Evolutionary conservation across 352 stramenopile genomes (phyloP).

Genomic region (Pythium aristosporum): DNA sequence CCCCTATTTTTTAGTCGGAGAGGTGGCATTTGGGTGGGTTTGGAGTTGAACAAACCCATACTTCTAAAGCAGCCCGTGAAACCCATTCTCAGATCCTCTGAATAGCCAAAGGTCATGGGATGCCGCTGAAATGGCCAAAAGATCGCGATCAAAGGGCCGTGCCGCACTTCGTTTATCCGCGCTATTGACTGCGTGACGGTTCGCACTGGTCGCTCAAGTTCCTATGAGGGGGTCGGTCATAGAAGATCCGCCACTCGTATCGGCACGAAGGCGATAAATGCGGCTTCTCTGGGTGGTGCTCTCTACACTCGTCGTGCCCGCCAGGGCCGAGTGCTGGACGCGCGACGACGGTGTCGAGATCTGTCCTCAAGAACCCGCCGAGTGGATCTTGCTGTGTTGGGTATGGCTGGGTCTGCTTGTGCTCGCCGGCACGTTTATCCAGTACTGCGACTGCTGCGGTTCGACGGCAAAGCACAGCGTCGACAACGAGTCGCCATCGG

Average conservation of each 20-base stretch:
- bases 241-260: neutral
- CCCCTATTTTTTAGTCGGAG: neutral
- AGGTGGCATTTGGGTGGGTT: neutral
- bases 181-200: conserved; percentile 18
- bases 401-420: conserved; percentile 66
- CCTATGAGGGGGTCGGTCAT: neutral
- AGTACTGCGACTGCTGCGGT: conserved; percentile 34
- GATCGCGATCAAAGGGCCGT: conserved; percentile 16
- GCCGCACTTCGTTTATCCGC: conserved; percentile 9
- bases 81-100: conserved; percentile 9
- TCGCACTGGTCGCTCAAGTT: conserved; percentile 1
- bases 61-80: neutral
- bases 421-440: conserved; percentile 32
- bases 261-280: neutral
- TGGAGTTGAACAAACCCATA: neutral
- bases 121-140: conserved; percentile 19
- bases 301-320: neutral
- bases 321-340: conserved; percentile 54
- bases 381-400: conserved; percentile 58
- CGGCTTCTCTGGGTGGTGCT: conserved; percentile 2
- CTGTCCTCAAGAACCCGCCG: conserved; percentile 46
- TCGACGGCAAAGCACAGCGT: neutral
- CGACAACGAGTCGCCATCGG: neutral
- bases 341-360: conserved; percentile 53
- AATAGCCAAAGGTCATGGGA: conserved; percentile 22